Percentiles rank a stretch among this genome's conserved stretches.
Conservation (phyloP, 1,284 basidiomycete genomes). For the Microbotryum silenes-acaulis region DNA sequence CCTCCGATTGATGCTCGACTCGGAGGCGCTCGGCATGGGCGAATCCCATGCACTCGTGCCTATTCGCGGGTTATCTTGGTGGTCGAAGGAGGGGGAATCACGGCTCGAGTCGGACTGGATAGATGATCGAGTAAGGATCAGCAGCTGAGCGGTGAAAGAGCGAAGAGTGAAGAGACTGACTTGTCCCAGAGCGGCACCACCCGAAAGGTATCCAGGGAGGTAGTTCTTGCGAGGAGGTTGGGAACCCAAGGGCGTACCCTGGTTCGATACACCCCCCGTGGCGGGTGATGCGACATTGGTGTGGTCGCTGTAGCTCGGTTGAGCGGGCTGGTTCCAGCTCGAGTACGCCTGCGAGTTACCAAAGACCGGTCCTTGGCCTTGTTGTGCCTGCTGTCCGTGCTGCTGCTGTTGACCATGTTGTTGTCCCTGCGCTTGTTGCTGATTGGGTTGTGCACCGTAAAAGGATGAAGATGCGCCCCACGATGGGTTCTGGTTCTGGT, state of each 20-base stretch:
- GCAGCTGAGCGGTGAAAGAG: background rate
- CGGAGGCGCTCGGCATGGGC: conserved; percentile 4
- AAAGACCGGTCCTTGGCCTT: background rate
- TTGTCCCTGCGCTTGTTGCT: background rate
- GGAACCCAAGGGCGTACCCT: no score
- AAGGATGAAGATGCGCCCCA: background rate
- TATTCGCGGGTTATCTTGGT: conserved; percentile 14
- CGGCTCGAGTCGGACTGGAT: conserved; percentile 18
- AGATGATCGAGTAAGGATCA: background rate
- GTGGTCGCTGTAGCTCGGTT: no score
- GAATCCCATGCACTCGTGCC: conserved; percentile 18
- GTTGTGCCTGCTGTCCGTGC: background rate
- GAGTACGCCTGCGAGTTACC: background rate
- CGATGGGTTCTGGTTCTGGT: background rate
- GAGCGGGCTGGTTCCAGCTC: background rate
- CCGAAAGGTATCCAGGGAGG: conserved; percentile 26
- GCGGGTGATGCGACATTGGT: no score
- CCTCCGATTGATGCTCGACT: conserved; percentile 1
- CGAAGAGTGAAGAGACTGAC: conserved; percentile 2
- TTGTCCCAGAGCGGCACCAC: conserved; percentile 14
- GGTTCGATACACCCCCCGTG: no score
- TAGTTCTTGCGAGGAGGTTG: conserved; percentile 6
- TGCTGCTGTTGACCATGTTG: background rate
- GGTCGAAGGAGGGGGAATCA: background rate
- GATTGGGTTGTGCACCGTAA: no score